Percentiles rank a stretch among this genome's conserved stretches.
phyloP scores from a whole-genome alignment of 176 grass and related monocot species.

The Pontederia crassipes region DNA sequence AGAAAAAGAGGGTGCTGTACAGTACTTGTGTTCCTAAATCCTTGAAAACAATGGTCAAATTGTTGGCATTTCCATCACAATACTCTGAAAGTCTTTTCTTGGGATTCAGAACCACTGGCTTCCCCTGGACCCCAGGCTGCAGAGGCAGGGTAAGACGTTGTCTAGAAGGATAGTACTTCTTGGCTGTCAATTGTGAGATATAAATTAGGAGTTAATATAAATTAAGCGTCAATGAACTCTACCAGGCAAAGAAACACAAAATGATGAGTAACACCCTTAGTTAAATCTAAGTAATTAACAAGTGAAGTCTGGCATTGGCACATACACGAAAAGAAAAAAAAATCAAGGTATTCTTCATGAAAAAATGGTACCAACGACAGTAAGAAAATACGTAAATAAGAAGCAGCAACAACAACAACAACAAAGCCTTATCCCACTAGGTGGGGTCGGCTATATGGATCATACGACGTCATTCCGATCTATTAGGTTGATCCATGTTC shows the following conservation, averaged over 20 bases:
- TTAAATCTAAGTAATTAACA: too few species aligned
- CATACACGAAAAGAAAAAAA: too few species aligned
- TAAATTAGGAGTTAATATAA: neutral
- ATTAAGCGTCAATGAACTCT: neutral
- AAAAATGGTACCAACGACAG: too few species aligned
- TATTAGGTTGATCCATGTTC: too few species aligned
- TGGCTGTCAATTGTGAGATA: constrained; percentile 34
- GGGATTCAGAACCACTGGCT: constrained; percentile 52
- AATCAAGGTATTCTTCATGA: too few species aligned
- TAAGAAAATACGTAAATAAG: too few species aligned
- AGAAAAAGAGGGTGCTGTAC: constrained; percentile 94
- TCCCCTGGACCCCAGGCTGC: constrained; percentile 46
- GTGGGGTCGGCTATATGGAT: too few species aligned
- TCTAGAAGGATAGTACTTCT: constrained; percentile 82
- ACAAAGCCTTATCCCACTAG: too few species aligned
- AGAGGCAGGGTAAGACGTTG: constrained; percentile 64
- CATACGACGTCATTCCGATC: too few species aligned
- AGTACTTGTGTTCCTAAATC: constrained; percentile 73
- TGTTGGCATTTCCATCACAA: constrained; percentile 49
- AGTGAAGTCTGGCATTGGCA: too few species aligned
- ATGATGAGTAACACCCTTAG: neutral
- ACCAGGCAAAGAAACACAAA: neutral
- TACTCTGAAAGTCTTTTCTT: constrained; percentile 63
- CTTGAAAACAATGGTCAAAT: constrained; percentile 74
- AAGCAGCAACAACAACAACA: too few species aligned